Conservation (phyloP, 768 basidiomycete species). For the Pholiota conissans region DNA sequence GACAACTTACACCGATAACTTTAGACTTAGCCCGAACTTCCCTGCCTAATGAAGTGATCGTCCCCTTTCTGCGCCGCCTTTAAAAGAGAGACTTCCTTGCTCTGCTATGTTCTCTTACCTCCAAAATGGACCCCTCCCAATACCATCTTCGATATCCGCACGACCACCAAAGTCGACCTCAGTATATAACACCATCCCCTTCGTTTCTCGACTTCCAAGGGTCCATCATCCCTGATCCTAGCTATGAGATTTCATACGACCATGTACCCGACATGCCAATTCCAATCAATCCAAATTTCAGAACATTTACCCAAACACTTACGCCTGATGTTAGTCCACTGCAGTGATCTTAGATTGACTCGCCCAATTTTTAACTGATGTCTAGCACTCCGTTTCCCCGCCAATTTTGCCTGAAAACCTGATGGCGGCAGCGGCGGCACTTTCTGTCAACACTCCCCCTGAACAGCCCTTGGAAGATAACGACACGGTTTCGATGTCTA, state of each 20-base stretch:
- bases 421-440: not conserved
- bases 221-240: not conserved
- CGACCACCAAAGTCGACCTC: not conserved
- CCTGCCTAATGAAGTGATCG: not conserved
- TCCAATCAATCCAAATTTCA: not conserved
- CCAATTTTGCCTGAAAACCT: not conserved
- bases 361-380: not conserved
- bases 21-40: not conserved
- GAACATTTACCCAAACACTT: not conserved
- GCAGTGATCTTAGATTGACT: not conserved
- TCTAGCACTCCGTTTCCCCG: not conserved
- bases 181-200: not conserved
- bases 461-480: not conserved
- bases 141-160: not conserved
- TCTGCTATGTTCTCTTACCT: not conserved
- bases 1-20: not conserved
- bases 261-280: not conserved
- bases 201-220: not conserved
- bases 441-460: not conserved
- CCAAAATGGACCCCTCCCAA: not conserved
- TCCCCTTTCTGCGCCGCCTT: not conserved
- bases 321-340: not conserved
- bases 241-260: not conserved
- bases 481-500: conserved; percentile 23
- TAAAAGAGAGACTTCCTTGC: not conserved